Evolutionary conservation across 2,329 filamentous ascomycete genomes (phyloP).

Genomic region (Amylocarpus encephaloides): DNA sequence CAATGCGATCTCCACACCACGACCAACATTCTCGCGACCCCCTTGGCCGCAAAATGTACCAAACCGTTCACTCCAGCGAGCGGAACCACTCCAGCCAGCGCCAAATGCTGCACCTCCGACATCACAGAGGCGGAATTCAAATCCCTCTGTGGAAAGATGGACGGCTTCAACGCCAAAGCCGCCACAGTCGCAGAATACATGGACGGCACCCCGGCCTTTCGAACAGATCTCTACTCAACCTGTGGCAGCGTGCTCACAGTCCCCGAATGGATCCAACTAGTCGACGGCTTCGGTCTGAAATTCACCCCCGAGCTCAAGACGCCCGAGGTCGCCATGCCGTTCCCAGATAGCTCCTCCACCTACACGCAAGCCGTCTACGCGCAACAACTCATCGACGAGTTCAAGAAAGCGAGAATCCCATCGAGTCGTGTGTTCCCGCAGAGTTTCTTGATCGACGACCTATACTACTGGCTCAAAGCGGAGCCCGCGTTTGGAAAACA

Average conservation of each 20-base stretch:
- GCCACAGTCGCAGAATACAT: constrained; percentile 16
- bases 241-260: constrained; percentile 19
- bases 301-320: constrained; percentile 22
- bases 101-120: constrained; percentile 20
- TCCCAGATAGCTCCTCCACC: constrained; percentile 9
- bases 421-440: constrained; percentile 16
- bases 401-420: constrained; percentile 13
- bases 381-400: constrained; percentile 18
- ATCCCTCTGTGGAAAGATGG: constrained; percentile 18
- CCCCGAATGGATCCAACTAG: constrained; percentile 17
- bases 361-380: constrained; percentile 22
- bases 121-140: constrained; percentile 17
- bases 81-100: constrained; percentile 10
- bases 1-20: constrained; percentile 21
- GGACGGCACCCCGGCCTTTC: constrained; percentile 14
- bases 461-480: constrained; percentile 20
- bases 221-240: constrained; percentile 19
- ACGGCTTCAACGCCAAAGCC: constrained; percentile 19
- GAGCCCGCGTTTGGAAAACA: constrained; percentile 17
- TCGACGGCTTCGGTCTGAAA: constrained; percentile 16
- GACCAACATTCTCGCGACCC: constrained; percentile 17
- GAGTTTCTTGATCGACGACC: constrained; percentile 14
- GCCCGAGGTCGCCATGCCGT: constrained; percentile 18
- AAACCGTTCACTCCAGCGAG: constrained; percentile 15
- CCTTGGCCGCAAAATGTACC: constrained; percentile 18